Evolutionary conservation across 2,329 filamentous ascomycete species (phyloP).

Genomic region (Cordyceps cicadae): DNA sequence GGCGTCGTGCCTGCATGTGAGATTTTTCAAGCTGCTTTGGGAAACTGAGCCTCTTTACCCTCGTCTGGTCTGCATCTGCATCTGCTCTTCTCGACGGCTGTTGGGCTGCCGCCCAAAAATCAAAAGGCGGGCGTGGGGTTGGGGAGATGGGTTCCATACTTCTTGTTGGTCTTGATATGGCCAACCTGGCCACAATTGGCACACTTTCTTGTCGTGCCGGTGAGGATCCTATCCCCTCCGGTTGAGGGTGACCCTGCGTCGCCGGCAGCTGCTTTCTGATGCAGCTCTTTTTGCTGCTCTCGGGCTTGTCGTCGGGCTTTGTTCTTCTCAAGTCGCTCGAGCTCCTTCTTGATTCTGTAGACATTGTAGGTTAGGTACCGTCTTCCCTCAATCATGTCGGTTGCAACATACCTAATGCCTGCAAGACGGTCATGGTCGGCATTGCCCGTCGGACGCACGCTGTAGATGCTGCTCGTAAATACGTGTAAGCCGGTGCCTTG

Average conservation of each 20-base stretch:
- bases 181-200: conserved; percentile 95
- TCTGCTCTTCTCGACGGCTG: conserved; percentile 9
- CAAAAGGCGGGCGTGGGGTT: conserved; percentile 22
- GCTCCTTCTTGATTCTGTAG: conserved; percentile 48
- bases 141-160: conserved; percentile 48
- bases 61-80: background rate
- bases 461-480: conserved; percentile 39
- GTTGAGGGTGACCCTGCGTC: conserved; percentile 44
- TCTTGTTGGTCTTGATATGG: conserved; percentile 99
- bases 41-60: background rate
- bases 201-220: conserved; percentile 79
- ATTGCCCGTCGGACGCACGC: conserved; percentile 40
- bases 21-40: background rate
- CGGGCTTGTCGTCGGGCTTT: conserved; percentile 82
- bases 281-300: conserved; percentile 74
- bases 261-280: conserved; percentile 35
- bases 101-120: conserved; percentile 23
- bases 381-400: background rate
- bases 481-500: conserved; percentile 30
- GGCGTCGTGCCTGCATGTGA: background rate
- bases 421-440: conserved; percentile 43
- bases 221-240: conserved; percentile 42
- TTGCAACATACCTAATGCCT: conserved; percentile 28
- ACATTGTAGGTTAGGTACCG: conserved; percentile 13
- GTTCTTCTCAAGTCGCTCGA: conserved; percentile 80